Conservation (phyloP, 148 eudicot genomes). For the Camellia granthamiana region DNA sequence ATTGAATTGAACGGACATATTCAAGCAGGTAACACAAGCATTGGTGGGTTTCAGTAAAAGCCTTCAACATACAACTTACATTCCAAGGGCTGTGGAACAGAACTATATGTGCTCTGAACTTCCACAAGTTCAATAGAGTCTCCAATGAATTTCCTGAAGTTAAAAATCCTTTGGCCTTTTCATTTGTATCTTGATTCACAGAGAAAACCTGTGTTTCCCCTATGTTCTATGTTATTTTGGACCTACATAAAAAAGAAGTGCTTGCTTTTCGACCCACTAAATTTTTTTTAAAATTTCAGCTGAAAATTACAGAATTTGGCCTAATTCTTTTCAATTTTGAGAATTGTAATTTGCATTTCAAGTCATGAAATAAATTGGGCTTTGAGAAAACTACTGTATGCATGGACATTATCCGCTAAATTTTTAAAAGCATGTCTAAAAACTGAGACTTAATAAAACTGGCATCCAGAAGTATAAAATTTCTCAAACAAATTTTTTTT, state of each 20-base stretch:
- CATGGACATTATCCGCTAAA: neutral
- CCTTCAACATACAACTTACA: constrained; percentile 1
- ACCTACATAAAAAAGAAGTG: neutral
- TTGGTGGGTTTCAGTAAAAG: neutral
- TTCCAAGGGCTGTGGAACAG: constrained; percentile 1
- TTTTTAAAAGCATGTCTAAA: neutral
- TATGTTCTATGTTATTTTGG: neutral
- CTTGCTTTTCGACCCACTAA: neutral
- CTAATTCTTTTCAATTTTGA: neutral
- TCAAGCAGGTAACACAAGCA: neutral
- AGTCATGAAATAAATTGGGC: neutral
- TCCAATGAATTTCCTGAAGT: neutral
- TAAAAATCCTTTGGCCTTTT: neutral
- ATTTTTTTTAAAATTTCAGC: neutral
- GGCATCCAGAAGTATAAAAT: neutral
- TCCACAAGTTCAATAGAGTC: neutral
- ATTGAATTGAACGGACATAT: neutral
- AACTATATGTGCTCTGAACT: neutral
- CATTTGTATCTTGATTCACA: neutral
- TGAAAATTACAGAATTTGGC: neutral
- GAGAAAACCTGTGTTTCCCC: neutral
- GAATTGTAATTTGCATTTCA: neutral
- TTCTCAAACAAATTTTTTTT: neutral
- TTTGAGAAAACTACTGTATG: neutral
- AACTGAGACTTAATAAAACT: neutral